Percentiles rank a stretch among this genome's conserved stretches.
These are phyloP conservation scores for Epichloe aotearoae DNA, from an alignment of 2,329 filamentous ascomycete genomes.

Conservation along the genomic window DNA sequence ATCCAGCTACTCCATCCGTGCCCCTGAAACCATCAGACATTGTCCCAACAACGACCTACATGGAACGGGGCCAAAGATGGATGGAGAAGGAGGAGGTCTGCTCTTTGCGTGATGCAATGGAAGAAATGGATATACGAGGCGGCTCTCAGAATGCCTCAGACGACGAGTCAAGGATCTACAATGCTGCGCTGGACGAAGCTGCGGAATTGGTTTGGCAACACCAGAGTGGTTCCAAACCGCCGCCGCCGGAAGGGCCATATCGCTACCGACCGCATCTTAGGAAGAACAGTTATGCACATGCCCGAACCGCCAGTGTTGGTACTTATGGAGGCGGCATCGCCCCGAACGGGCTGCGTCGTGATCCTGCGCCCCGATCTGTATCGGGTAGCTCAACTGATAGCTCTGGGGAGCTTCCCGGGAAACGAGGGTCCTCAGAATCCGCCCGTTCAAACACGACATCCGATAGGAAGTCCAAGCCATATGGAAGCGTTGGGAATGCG, in stretches of 20 bases:
- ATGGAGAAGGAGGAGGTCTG: conserved; percentile 69
- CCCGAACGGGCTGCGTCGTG: conserved; percentile 30
- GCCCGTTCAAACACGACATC: conserved; percentile 8
- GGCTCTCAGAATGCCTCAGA: conserved; percentile 18
- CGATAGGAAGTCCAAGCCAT: conserved; percentile 23
- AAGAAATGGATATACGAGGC: conserved; percentile 52
- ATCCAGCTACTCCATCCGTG: conserved; percentile 26
- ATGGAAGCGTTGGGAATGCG: conserved; percentile 26
- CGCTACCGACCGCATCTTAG: conserved; percentile 55
- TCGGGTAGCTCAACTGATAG: conserved; percentile 40
- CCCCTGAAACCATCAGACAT: conserved; percentile 46
- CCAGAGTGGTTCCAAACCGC: conserved; percentile 38
- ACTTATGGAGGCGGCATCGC: conserved; percentile 28
- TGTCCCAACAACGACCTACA: conserved; percentile 54
- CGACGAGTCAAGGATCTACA: conserved; percentile 52
- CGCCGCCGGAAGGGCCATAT: conserved; percentile 46
- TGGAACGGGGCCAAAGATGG: conserved; percentile 62
- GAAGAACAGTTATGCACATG: conserved; percentile 59
- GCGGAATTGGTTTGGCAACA: conserved; percentile 70
- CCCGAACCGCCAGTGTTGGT: conserved; percentile 46
- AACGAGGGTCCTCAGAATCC: conserved; percentile 16
- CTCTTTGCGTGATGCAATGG: conserved; percentile 57
- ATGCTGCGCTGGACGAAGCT: conserved; percentile 62
- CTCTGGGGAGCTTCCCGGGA: conserved; percentile 24
- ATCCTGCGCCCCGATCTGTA: conserved; percentile 29